Conservation (phyloP, 2,329 filamentous ascomycete genomes). For the Plenodomus lindquistii region DNA sequence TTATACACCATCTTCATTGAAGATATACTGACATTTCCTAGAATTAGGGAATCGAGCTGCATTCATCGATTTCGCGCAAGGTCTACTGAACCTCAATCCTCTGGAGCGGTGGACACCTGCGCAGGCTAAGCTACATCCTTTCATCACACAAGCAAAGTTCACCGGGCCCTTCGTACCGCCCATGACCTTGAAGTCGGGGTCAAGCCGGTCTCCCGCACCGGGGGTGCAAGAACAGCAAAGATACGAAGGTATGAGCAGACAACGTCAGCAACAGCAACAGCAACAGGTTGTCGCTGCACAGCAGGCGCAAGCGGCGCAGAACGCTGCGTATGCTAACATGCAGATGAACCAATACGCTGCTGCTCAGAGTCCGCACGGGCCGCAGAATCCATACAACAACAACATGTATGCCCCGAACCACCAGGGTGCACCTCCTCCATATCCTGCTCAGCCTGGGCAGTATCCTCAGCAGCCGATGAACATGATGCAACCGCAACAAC, state of each 20-base stretch:
- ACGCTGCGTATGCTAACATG: conserved; percentile 68
- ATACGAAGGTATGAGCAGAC: conserved; percentile 90
- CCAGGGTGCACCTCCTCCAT: conserved; percentile 76
- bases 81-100: conserved; percentile 90
- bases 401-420: conserved; percentile 72
- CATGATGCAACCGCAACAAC: conserved; percentile 44
- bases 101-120: conserved; percentile 97
- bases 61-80: conserved; percentile 97
- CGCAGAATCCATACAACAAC: conserved; percentile 74
- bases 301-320: conserved; percentile 59
- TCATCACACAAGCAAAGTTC: conserved; percentile 98
- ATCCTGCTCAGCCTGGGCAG: conserved; percentile 68
- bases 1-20: neutral
- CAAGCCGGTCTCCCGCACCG: conserved; percentile 84
- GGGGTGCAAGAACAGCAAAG: conserved; percentile 96
- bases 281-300: conserved; percentile 60
- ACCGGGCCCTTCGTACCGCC: conserved; percentile 95
- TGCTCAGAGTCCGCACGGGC: conserved; percentile 49
- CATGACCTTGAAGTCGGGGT: conserved; percentile 91
- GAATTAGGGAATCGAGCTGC: conserved; percentile 98
- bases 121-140: conserved; percentile 94
- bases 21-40: conserved; percentile 47
- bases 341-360: conserved; percentile 60
- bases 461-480: conserved; percentile 60
- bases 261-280: conserved; percentile 67